Conservation (phyloP, 2,329 filamentous ascomycete genomes). For the Aspergillus sojae region DNA sequence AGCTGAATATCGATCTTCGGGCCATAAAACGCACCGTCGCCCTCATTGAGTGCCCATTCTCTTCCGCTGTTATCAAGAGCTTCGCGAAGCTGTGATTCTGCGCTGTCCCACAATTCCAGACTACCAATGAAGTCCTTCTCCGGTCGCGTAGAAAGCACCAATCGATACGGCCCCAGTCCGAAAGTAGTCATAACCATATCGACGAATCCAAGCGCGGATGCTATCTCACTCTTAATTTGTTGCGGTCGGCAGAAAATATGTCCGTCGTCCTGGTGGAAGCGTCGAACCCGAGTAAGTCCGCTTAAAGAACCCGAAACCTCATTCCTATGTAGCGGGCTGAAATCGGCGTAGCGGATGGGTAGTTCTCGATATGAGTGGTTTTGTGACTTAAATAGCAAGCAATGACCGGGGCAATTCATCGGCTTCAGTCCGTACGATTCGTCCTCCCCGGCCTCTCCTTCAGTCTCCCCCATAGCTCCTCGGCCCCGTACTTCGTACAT, state of each 20-base stretch:
- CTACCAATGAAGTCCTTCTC: conserved; percentile 76
- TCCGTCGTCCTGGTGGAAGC: conserved; percentile 89
- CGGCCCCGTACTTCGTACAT: conserved; percentile 78
- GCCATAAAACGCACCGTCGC: conserved; percentile 87
- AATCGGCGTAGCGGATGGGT: conserved; percentile 83
- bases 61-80: conserved; percentile 66
- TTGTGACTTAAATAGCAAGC: conserved; percentile 76
- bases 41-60: conserved; percentile 73
- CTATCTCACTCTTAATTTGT: conserved; percentile 76
- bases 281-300: conserved; percentile 78
- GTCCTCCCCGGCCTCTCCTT: conserved; percentile 57
- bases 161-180: conserved; percentile 70
- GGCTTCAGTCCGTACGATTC: conserved; percentile 83
- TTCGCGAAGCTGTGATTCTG: conserved; percentile 66
- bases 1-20: conserved; percentile 90
- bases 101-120: conserved; percentile 67
- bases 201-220: conserved; percentile 73
- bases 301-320: conserved; percentile 80
- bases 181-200: conserved; percentile 71
- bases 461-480: conserved; percentile 48
- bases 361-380: conserved; percentile 77
- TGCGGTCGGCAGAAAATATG: conserved; percentile 84
- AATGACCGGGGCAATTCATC: conserved; percentile 93
- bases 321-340: conserved; percentile 83
- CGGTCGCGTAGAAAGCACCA: conserved; percentile 79